These are phyloP conservation scores for Dissophora ornata DNA, from an alignment of 192 early-diverging fungal species.

Conservation along the genomic window DNA sequence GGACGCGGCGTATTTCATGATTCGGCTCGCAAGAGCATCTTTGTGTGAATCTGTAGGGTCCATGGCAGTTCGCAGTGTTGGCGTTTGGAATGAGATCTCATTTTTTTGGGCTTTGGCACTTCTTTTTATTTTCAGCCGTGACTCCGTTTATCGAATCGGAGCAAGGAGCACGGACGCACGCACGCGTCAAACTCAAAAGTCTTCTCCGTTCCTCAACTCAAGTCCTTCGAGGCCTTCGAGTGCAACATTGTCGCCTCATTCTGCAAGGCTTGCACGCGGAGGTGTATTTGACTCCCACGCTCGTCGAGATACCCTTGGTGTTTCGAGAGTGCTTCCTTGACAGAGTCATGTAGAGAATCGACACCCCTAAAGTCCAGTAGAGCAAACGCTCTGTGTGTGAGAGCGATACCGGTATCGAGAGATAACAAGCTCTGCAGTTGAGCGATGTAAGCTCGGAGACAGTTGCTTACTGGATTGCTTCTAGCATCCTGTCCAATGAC, in stretches of 20 bases:
- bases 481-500: conserved; percentile 15
- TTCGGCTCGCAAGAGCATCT: conserved; percentile 49
- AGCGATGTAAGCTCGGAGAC: too few relatives aligned
- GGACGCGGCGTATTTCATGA: conserved; percentile 47
- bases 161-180: background rate
- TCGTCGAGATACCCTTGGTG: conserved; percentile 7
- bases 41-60: conserved; percentile 34
- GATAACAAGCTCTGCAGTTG: too few relatives aligned
- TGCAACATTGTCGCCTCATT: conserved; percentile 5
- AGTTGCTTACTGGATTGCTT: conserved; percentile 19
- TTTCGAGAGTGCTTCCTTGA: background rate
- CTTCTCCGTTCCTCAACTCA: too few relatives aligned
- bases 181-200: too few relatives aligned
- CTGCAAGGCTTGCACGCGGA: conserved; percentile 2
- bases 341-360: background rate
- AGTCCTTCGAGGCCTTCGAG: conserved; percentile 7
- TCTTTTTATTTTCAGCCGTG: background rate
- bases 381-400: too few relatives aligned
- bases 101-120: too few relatives aligned
- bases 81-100: too few relatives aligned
- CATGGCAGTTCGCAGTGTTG: conserved; percentile 12
- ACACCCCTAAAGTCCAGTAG: conserved; percentile 12
- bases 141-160: background rate
- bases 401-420: too few relatives aligned
- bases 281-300: conserved; percentile 1